Evolutionary conservation across 805 yeast species (phyloP), one percentile per base, ranked within the genome.

Genomic region (Tanozyma kutaoensis): DNA sequence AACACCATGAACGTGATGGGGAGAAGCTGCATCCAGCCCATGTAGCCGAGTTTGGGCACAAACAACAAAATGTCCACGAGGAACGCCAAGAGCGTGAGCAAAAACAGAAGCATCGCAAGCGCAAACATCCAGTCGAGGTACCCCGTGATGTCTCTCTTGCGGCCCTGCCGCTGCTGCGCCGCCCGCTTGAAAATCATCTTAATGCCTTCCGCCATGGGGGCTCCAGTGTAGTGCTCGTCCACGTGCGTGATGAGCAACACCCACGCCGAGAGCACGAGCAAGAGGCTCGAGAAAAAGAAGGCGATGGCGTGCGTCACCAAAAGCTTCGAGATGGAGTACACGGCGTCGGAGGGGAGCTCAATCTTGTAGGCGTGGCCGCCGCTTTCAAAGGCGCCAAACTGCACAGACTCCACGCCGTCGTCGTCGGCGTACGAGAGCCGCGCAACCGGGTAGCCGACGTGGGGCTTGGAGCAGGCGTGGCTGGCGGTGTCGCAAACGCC

Each of bases 11-110:
- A 47, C 2, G 77, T 66, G 0, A 91, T 69, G 1, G 88, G 69
- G 1, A 71, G 72, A 15, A 86, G 54, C 32, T 80, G 66, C 27
- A 78, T 55, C 96, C 96, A 88, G 15, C 95, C 95, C 24, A 76
- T 67, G 74, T 84, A 85, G 28, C 71, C 65, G 29, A 88, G 53
- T 43, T 73, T 72, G 2, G 86, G 80, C 2, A 76, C 65, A 41
- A 88, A 88, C 27, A 88, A 49, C 22, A 86, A 49, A 21, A 86
- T 68, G 46, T 88, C 97, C 3, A 82, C 82, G 32, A 86, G 54
- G 37, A 88, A 80, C 5, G 86, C 75, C 27, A 88, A 57, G 26
- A 86, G 51, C 1, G 80, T 58, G 23, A 78, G 58, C 30, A 86
- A 44, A 39, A 85, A 82, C 0, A 84, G 61, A 2, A 84, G 73